Percentiles rank a stretch among this genome's conserved stretches.
Conservation (phyloP, 371 early-diverging fungal species). For the Mortierella sp. region DNA sequence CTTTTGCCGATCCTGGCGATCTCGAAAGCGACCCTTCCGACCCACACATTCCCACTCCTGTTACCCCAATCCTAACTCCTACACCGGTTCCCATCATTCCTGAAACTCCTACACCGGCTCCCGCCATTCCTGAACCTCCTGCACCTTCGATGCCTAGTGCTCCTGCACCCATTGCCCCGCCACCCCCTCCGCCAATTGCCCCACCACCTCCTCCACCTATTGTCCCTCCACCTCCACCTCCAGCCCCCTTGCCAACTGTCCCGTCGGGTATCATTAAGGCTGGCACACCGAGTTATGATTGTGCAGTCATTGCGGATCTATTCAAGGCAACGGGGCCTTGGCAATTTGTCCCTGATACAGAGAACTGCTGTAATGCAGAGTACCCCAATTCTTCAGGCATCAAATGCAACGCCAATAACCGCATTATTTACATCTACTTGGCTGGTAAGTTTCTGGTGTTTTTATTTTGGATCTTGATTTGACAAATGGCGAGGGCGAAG, state of each 20-base stretch:
- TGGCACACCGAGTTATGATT: slow-evolving; percentile 38
- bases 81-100: background rate
- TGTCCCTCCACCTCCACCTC: slow-evolving; percentile 5
- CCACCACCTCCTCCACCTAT: background rate
- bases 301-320: slow-evolving; percentile 30
- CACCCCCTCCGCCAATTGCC: background rate
- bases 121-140: background rate
- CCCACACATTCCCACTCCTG: background rate
- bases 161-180: background rate
- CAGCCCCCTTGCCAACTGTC: slow-evolving; percentile 12
- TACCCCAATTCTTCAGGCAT: slow-evolving; percentile 40
- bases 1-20: slow-evolving; percentile 17
- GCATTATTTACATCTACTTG: slow-evolving; percentile 44
- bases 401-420: slow-evolving; percentile 38
- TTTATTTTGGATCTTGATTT: background rate
- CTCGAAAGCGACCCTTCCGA: slow-evolving; percentile 18
- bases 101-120: background rate
- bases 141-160: background rate
- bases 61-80: background rate
- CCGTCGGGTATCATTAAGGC: slow-evolving; percentile 28
- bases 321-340: slow-evolving; percentile 52
- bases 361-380: slow-evolving; percentile 50
- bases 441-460: slow-evolving; percentile 20
- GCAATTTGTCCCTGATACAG: slow-evolving; percentile 44
- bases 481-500: too few species aligned